A percentile compares a stretch with the other conserved stretches of the same genome.
These are phyloP conservation scores for Pyrrhoderma noxium DNA, from an alignment of 1,284 basidiomycete species.

Conservation along the genomic window DNA sequence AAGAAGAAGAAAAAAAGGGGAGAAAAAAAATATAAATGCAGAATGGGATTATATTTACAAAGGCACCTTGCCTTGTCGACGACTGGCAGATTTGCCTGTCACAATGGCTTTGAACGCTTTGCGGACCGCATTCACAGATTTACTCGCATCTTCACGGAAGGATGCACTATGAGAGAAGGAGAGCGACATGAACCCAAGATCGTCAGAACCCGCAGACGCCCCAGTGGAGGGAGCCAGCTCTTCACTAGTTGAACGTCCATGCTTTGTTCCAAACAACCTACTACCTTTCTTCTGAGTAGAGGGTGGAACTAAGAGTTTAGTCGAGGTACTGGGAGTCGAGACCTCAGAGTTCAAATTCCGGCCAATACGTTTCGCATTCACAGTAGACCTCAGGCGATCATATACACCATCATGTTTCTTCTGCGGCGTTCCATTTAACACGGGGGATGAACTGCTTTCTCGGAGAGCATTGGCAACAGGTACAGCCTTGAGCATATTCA, in stretches of 20 bases:
- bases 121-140: conserved; percentile 47
- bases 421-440: conserved; percentile 44
- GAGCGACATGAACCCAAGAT: conserved; percentile 36
- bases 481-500: conserved; percentile 3
- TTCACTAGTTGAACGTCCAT: conserved; percentile 59
- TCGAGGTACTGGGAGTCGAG: conserved; percentile 18
- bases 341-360: conserved; percentile 66
- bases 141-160: conserved; percentile 40
- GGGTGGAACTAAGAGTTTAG: background rate
- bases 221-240: conserved; percentile 33
- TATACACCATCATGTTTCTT: conserved; percentile 61
- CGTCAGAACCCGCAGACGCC: conserved; percentile 35
- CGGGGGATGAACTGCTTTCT: conserved; percentile 23
- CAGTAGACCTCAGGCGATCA: conserved; percentile 70
- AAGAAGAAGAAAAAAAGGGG: background rate
- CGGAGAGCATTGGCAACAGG: conserved; percentile 26
- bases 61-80: conserved; percentile 19
- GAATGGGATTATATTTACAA: conserved; percentile 13
- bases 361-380: conserved; percentile 64
- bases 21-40: conserved; percentile 3
- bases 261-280: conserved; percentile 41
- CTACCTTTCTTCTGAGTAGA: conserved; percentile 33
- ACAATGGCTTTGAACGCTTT: conserved; percentile 63
- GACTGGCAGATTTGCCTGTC: conserved; percentile 39
- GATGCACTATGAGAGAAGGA: conserved; percentile 22